These are phyloP conservation scores for Colletotrichum echinochloae DNA, from an alignment of 2,329 filamentous ascomycete genomes.

Conservation along the genomic window DNA sequence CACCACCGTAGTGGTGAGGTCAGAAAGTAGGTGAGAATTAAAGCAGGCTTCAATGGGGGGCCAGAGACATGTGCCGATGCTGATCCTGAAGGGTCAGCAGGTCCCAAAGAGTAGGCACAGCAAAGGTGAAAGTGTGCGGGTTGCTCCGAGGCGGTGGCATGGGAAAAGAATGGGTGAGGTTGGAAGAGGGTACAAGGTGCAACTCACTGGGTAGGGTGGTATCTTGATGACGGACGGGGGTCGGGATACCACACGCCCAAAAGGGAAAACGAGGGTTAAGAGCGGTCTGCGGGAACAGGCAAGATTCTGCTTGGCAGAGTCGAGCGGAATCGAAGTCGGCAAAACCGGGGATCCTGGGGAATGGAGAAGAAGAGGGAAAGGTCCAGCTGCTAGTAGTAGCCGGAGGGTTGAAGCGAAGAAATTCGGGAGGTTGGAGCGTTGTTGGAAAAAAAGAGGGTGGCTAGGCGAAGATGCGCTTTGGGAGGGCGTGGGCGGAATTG, in stretches of 20 bases:
- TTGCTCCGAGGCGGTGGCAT: constrained; percentile 22
- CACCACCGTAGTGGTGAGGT: constrained; percentile 56
- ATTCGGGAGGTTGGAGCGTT: constrained; percentile 38
- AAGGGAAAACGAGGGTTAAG: constrained; percentile 29
- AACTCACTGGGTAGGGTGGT: constrained; percentile 36
- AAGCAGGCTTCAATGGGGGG: constrained; percentile 7
- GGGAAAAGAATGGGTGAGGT: constrained; percentile 36
- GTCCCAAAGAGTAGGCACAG: constrained; percentile 19
- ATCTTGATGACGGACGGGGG: constrained; percentile 34
- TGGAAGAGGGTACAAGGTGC: constrained; percentile 36
- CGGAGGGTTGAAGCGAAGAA: constrained; percentile 21
- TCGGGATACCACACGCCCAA: constrained; percentile 28
- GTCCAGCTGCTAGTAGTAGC: not conserved
- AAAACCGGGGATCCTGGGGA: constrained; percentile 13
- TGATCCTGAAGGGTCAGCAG: constrained; percentile 29
- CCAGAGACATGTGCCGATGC: constrained; percentile 23
- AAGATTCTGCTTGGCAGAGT: constrained; percentile 28
- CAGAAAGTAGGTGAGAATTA: constrained; percentile 1
- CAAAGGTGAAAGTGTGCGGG: constrained; percentile 28
- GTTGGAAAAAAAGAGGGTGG: constrained; percentile 38
- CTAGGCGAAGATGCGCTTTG: constrained; percentile 37
- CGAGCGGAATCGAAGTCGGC: constrained; percentile 22
- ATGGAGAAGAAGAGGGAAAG: not conserved
- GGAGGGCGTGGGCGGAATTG: constrained; percentile 25
- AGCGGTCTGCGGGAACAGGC: constrained; percentile 36